These are phyloP conservation scores for Acacia crassicarpa DNA, from an alignment of 306 rosid species.

Conservation along the genomic window DNA sequence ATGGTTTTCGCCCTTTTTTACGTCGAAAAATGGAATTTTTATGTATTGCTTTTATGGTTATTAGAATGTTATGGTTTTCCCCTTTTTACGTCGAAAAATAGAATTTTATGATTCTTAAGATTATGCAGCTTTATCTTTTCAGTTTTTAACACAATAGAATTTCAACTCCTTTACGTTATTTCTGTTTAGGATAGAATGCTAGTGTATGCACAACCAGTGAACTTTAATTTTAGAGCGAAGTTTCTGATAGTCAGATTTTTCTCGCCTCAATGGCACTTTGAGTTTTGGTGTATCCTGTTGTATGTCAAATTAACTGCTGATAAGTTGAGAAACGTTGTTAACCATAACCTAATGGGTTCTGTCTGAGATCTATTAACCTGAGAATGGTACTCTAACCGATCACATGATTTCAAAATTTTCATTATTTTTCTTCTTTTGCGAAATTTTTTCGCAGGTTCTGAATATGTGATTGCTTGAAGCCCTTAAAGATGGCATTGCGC, in stretches of 20 bases:
- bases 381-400: background rate
- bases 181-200: background rate
- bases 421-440: background rate
- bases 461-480: constrained; percentile 19
- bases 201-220: background rate
- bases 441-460: constrained; percentile 33
- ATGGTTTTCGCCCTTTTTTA: background rate
- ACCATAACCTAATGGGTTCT: background rate
- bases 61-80: background rate
- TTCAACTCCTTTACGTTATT: background rate
- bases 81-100: too few relatives aligned
- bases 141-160: background rate
- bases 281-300: background rate
- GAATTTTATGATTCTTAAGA: too few relatives aligned
- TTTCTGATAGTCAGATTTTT: constrained; percentile 1
- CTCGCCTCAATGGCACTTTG: background rate
- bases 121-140: background rate
- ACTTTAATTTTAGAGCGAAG: background rate
- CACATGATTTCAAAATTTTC: background rate
- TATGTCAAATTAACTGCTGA: background rate
- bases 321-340: background rate
- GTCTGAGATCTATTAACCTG: background rate
- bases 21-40: too few relatives aligned
- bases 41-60: too few relatives aligned
- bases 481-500: constrained; percentile 41